These are phyloP conservation scores for Eragrostis tef DNA, from an alignment of 202 grass and related monocot genomes.

Conservation along the genomic window DNA sequence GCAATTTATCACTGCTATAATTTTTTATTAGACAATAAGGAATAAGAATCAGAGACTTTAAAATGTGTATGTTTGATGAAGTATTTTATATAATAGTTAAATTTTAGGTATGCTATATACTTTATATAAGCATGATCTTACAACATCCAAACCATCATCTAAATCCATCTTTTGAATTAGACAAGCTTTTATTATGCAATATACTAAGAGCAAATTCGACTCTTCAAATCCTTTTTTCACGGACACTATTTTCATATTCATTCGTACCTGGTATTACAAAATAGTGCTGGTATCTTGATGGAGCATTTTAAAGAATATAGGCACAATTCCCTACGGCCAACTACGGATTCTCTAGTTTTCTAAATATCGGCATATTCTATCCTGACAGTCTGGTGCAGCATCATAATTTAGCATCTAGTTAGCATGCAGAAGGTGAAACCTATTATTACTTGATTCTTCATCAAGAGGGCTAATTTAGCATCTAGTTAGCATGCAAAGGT, in stretches of 20 bases:
- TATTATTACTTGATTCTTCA: background rate
- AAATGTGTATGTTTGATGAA: background rate
- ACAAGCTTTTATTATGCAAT: background rate
- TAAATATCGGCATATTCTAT: slow-evolving; percentile 25
- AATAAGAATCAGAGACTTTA: background rate
- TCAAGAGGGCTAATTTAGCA: background rate
- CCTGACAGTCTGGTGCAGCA: slow-evolving; percentile 12
- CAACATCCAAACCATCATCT: slow-evolving; percentile 18
- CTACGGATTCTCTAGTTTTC: background rate
- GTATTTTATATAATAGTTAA: slow-evolving; percentile 9
- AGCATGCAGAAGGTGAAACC: background rate
- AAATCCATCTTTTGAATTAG: slow-evolving; percentile 13
- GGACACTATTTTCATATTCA: slow-evolving; percentile 17
- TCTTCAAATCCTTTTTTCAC: background rate
- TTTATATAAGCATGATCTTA: slow-evolving; percentile 8
- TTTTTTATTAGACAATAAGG: background rate
- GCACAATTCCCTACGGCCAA: background rate
- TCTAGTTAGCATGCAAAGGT: background rate
- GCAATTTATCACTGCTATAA: background rate
- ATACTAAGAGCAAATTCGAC: background rate
- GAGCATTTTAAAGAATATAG: background rate
- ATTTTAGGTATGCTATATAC: background rate
- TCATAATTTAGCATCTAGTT: slow-evolving; percentile 3
- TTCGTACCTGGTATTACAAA: slow-evolving; percentile 14
- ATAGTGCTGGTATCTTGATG: background rate